Percentiles rank a stretch among this genome's conserved stretches.
phyloP scores from a whole-genome alignment of 2,329 filamentous ascomycete genomes.

The Scedosporium aurantiacum region DNA sequence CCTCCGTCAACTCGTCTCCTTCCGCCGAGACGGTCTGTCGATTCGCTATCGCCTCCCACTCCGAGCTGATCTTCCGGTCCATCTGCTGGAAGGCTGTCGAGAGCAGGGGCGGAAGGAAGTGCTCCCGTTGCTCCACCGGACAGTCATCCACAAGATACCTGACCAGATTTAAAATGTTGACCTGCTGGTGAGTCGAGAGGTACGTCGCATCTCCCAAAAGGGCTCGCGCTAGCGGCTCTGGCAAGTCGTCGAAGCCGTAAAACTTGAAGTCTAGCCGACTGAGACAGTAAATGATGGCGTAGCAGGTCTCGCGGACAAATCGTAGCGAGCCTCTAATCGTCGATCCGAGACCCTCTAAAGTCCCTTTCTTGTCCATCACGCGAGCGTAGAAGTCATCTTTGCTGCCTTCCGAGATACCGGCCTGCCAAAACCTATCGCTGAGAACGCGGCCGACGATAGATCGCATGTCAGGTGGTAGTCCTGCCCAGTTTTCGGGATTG shows the following conservation, averaged over 20 bases:
- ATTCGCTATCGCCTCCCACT: constrained; percentile 71
- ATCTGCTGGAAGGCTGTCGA: constrained; percentile 75
- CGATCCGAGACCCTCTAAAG: constrained; percentile 86
- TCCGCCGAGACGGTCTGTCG: constrained; percentile 51
- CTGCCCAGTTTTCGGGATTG: constrained; percentile 73
- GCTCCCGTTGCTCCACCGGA: constrained; percentile 61
- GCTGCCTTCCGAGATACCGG: constrained; percentile 88
- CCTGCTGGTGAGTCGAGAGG: constrained; percentile 85
- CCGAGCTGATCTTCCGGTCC: constrained; percentile 72
- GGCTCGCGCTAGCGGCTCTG: constrained; percentile 70
- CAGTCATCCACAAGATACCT: constrained; percentile 87
- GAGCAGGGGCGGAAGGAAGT: constrained; percentile 78
- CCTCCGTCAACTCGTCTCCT: constrained; percentile 73
- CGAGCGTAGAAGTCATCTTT: constrained; percentile 94
- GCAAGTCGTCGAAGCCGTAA: constrained; percentile 79
- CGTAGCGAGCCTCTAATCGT: constrained; percentile 82
- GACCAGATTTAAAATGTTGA: constrained; percentile 81
- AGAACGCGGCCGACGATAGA: constrained; percentile 70
- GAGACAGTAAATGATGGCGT: constrained; percentile 90
- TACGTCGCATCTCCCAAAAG: constrained; percentile 73
- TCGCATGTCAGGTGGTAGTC: constrained; percentile 64
- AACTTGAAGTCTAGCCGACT: constrained; percentile 78
- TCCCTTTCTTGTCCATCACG: constrained; percentile 78
- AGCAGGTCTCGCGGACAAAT: constrained; percentile 84
- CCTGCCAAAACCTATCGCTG: constrained; percentile 96